A percentile compares a stretch with the other conserved stretches of the same genome.
These are phyloP conservation scores for Trebouxia sp. DNA, from an alignment of 139 green algal genomes.

Conservation along the genomic window DNA sequence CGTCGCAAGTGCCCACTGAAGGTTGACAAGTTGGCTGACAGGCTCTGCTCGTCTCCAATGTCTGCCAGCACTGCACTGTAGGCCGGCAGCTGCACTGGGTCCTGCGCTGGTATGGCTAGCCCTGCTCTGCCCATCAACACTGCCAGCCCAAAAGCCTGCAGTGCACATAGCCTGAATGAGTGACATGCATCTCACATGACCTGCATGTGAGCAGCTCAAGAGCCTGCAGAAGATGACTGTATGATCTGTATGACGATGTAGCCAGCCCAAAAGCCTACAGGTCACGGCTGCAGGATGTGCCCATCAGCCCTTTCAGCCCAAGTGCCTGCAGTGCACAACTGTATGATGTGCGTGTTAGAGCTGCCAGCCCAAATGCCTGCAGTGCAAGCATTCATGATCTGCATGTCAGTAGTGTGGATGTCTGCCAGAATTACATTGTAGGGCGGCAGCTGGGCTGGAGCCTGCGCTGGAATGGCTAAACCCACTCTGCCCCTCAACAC, in stretches of 20 bases:
- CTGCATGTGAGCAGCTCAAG: not conserved
- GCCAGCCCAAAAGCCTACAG: not conserved
- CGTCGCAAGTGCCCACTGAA: slow-evolving; percentile 88
- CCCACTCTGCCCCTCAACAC: slow-evolving; percentile 79
- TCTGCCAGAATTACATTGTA: slow-evolving; percentile 86
- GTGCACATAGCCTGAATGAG: not conserved
- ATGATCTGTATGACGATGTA: not conserved
- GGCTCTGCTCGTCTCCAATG: slow-evolving; percentile 84
- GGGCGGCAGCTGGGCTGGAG: slow-evolving; percentile 64
- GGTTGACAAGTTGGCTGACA: slow-evolving; percentile 91
- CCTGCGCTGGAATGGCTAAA: slow-evolving; percentile 71
- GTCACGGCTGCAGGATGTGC: not conserved
- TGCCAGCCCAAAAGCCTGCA: slow-evolving; percentile 74
- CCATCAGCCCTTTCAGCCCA: no score
- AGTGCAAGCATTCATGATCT: no score
- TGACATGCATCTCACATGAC: not conserved
- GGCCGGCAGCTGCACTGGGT: slow-evolving; percentile 65
- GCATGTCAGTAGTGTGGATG: no score
- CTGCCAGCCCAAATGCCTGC: no score
- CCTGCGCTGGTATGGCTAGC: slow-evolving; percentile 74
- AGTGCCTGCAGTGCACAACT: no score
- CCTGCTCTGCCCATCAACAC: slow-evolving; percentile 80
- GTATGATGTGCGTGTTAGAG: no score
- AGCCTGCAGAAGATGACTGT: not conserved
- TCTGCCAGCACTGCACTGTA: slow-evolving; percentile 88